Conservation (phyloP, 2,329 filamentous ascomycete species). For the Microdochium trichocladiopsis region DNA sequence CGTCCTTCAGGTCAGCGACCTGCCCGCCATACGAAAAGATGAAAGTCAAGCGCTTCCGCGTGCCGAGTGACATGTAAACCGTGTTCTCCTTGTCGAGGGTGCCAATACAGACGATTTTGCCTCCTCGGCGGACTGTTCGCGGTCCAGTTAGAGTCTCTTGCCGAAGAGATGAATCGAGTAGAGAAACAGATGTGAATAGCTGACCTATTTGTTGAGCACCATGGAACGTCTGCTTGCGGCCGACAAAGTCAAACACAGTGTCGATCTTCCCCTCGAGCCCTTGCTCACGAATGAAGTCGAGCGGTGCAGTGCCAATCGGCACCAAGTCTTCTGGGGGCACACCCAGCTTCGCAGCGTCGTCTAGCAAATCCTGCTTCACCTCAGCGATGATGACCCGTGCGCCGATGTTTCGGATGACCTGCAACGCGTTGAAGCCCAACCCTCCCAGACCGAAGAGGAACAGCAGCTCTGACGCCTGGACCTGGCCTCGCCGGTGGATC, state of each 20-base stretch:
- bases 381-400: slow-evolving; percentile 29
- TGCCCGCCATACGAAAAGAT: slow-evolving; percentile 36
- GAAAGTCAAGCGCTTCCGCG: slow-evolving; percentile 30
- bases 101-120: slow-evolving; percentile 30
- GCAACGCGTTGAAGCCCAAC: slow-evolving; percentile 31
- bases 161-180: too few species aligned
- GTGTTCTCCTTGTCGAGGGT: slow-evolving; percentile 29
- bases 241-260: slow-evolving; percentile 24
- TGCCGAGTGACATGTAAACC: slow-evolving; percentile 34
- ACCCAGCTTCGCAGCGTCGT: slow-evolving; percentile 22
- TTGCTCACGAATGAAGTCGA: slow-evolving; percentile 18
- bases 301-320: slow-evolving; percentile 15
- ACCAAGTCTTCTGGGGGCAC: slow-evolving; percentile 22
- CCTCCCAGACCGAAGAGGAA: slow-evolving; percentile 32
- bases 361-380: slow-evolving; percentile 17
- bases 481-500: slow-evolving; percentile 24
- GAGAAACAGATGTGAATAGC: slow-evolving; percentile 3
- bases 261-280: slow-evolving; percentile 14
- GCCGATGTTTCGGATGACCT: slow-evolving; percentile 37
- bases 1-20: slow-evolving; percentile 26
- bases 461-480: slow-evolving; percentile 25
- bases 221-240: slow-evolving; percentile 25
- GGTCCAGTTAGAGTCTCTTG: background rate
- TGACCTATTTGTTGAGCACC: slow-evolving; percentile 25
- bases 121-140: slow-evolving; percentile 23